phyloP scores from a whole-genome alignment of 495 filamentous ascomycete genomes.

The Mytilinidion resinicola region DNA sequence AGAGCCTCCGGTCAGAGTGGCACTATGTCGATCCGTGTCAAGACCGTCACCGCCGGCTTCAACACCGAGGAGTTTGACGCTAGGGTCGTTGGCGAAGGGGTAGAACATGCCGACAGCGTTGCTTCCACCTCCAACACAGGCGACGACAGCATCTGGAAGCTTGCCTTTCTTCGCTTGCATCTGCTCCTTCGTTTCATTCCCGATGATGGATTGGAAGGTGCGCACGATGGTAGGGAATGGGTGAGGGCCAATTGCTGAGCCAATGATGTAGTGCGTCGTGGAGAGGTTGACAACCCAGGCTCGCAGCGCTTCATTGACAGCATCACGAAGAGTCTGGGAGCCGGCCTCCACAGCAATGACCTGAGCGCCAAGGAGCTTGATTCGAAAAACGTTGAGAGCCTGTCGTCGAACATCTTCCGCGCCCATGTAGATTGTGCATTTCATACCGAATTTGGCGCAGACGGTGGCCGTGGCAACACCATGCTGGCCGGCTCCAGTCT shows the following conservation, averaged over 20 bases:
- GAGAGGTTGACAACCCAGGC: constrained; percentile 80
- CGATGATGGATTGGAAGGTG: constrained; percentile 91
- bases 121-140: constrained; percentile 89
- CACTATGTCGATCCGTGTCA: constrained; percentile 80
- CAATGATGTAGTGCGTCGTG: constrained; percentile 95
- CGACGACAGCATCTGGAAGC: constrained; percentile 90
- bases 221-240: constrained; percentile 94
- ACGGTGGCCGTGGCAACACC: constrained; percentile 92
- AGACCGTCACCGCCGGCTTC: constrained; percentile 95
- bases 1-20: constrained; percentile 77
- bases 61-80: constrained; percentile 84
- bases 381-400: constrained; percentile 92
- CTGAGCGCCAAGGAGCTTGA: constrained; percentile 86
- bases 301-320: constrained; percentile 88
- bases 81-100: constrained; percentile 78
- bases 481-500: constrained; percentile 95
- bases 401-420: constrained; percentile 90
- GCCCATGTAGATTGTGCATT: constrained; percentile 94
- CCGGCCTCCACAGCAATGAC: constrained; percentile 86
- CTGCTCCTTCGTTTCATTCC: constrained; percentile 85
- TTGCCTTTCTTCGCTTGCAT: constrained; percentile 74
- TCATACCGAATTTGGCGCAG: constrained; percentile 94
- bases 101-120: constrained; percentile 96
- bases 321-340: constrained; percentile 79
- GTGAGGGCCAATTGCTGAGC: constrained; percentile 89